phyloP scores from a whole-genome alignment of 1,139 yeast species.

The Torulaspora globosa region DNA sequence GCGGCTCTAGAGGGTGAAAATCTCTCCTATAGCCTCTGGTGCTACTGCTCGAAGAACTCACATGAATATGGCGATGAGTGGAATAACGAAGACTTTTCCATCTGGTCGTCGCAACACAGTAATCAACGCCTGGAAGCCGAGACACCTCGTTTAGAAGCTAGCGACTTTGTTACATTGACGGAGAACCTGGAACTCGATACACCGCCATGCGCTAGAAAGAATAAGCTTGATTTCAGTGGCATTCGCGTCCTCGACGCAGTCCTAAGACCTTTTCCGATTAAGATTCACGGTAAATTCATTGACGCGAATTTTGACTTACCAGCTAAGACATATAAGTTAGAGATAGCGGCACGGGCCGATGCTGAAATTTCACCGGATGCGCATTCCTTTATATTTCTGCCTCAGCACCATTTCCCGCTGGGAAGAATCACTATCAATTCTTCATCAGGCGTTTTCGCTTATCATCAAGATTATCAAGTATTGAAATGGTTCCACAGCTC shows the following conservation, averaged over 20 bases:
- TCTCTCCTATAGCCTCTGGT: conserved; percentile 80
- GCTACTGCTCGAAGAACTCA: conserved; percentile 65
- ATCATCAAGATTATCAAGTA: conserved; percentile 49
- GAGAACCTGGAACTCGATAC: conserved; percentile 5
- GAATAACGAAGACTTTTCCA: conserved; percentile 90
- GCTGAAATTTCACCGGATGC: conserved; percentile 12
- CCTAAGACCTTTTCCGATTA: conserved; percentile 65
- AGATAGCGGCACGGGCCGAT: conserved; percentile 38
- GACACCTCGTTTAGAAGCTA: conserved; percentile 1
- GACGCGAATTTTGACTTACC: conserved; percentile 54
- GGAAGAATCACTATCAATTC: conserved; percentile 38
- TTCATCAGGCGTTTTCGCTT: conserved; percentile 54
- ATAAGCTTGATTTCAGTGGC: conserved; percentile 42
- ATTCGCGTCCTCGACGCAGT: conserved; percentile 67
- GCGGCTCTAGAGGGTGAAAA: conserved; percentile 71
- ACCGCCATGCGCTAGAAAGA: conserved; percentile 8
- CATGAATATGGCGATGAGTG: conserved; percentile 87
- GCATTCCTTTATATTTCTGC: conserved; percentile 64
- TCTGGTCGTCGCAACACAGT: conserved; percentile 70
- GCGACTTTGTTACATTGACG: conserved; percentile 6
- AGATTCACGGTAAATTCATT: conserved; percentile 51
- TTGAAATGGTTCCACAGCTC: conserved; percentile 66
- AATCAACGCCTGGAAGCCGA: not conserved
- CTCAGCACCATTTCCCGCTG: conserved; percentile 62
- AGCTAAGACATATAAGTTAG: conserved; percentile 46